Base-by-base conservation (phyloP, 257 asterid species). In the Lantana camara region DNA sequence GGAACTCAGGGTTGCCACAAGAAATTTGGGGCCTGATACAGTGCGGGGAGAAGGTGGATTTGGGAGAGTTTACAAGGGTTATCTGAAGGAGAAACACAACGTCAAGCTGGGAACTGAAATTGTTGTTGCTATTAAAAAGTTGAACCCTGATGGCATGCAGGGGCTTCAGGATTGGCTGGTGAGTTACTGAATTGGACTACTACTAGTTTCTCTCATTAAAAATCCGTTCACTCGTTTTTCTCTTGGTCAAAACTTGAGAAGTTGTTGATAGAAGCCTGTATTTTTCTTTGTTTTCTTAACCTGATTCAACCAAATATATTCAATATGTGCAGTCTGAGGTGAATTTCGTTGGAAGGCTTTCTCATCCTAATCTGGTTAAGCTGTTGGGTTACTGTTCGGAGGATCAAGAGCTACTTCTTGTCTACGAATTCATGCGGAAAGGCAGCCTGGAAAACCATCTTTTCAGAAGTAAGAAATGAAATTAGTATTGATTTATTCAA, bases 391-490 rank as follows among this genome's bases (percentile, higher is more conserved):
- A 88, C 68, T 76, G 98, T 57, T 27, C 80, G 95, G 95, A 91
- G 71, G 95, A 80, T 7, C 72, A 52, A 22, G 98, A 91, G 80
- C 75, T 88, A 11, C 84, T 91, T 27, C 96, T 91, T 32, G 90
- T 88, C 47, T 91, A 91, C 21, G 96, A 91, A 51, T 91, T 84
- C 76, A 86, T 91, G 95, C 88, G 80, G n/a, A 91, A 91, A 65
- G 98, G 98, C 51, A 91, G 96, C 96, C 74, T 91, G 57, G 98
- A 91, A 85, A 86, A 91, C 76, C 96, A 91, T 73, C 94, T 91
- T 1, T 91, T 91, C 63, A 91, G 96, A 75, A 91, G 98, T 91
- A 78, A 80, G 95, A 9, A 16, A 19, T 34, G 15, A 40, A 7
- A 8, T 19, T 9, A 2, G 2, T 9, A 22, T n/a, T n/a, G n/a